Evolutionary conservation across 306 rosid species (phyloP).

Genomic region (Calophaca sinica): DNA sequence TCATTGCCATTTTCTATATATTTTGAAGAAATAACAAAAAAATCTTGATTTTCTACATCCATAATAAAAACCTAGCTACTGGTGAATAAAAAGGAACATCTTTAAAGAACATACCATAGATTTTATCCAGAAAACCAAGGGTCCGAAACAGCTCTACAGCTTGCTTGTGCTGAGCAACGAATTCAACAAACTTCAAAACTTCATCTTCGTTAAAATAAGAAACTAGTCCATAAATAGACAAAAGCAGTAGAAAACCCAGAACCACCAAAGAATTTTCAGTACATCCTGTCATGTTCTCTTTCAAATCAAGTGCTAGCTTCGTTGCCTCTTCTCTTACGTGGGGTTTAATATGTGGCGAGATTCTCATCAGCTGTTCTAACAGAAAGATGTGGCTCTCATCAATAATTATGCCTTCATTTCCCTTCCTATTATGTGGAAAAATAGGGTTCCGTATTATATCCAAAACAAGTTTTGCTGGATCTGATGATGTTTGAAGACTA

Average conservation of each 20-base stretch:
- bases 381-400: slow-evolving; percentile 38
- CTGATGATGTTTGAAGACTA: slow-evolving; percentile 47
- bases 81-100: slow-evolving; percentile 9
- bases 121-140: slow-evolving; percentile 53
- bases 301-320: slow-evolving; percentile 61
- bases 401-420: slow-evolving; percentile 36
- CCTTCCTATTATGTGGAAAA: slow-evolving; percentile 39
- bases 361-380: slow-evolving; percentile 50
- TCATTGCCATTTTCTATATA: neutral
- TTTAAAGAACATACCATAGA: slow-evolving; percentile 56
- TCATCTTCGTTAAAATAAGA: slow-evolving; percentile 52
- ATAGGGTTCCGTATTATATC: slow-evolving; percentile 50
- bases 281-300: slow-evolving; percentile 42
- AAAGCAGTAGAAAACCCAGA: slow-evolving; percentile 61
- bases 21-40: neutral
- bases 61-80: no score
- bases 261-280: slow-evolving; percentile 50
- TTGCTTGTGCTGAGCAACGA: slow-evolving; percentile 51
- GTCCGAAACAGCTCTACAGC: slow-evolving; percentile 50
- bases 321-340: slow-evolving; percentile 56
- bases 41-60: slow-evolving; percentile 1
- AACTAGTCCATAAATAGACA: slow-evolving; percentile 54
- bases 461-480: slow-evolving; percentile 65
- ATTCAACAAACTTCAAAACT: slow-evolving; percentile 58
- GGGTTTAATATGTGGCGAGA: slow-evolving; percentile 54